phyloP scores from a whole-genome alignment of 1,284 basidiomycete species.

The Flammula alnicola region DNA sequence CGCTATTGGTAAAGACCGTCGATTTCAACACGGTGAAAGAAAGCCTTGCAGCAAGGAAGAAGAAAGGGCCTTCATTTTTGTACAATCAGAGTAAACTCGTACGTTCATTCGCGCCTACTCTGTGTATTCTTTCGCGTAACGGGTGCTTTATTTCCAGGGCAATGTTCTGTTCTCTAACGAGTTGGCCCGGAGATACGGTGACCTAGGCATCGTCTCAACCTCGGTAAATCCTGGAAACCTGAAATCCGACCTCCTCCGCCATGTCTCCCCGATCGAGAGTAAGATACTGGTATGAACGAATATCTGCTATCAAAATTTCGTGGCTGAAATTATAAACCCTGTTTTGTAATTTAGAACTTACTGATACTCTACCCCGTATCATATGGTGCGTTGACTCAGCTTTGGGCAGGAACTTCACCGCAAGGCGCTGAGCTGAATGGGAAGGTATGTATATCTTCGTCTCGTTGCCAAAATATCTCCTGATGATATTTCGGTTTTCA shows the following conservation, averaged over 20 bases:
- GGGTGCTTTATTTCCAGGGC: slow-evolving; percentile 35
- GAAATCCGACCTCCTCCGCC: slow-evolving; percentile 43
- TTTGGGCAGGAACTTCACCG: slow-evolving; percentile 53
- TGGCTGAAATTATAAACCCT: not conserved
- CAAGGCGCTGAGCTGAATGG: slow-evolving; percentile 43
- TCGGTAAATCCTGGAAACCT: slow-evolving; percentile 54
- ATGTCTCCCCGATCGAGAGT: slow-evolving; percentile 26
- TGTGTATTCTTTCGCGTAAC: not conserved
- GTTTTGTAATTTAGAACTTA: slow-evolving; percentile 26
- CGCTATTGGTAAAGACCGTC: slow-evolving; percentile 31
- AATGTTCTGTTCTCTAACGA: slow-evolving; percentile 53
- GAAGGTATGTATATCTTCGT: slow-evolving; percentile 30
- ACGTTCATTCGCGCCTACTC: slow-evolving; percentile 19
- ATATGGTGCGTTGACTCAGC: slow-evolving; percentile 44
- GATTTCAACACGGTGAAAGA: slow-evolving; percentile 39
- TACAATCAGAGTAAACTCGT: slow-evolving; percentile 60
- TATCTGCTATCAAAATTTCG: not conserved
- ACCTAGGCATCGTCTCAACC: slow-evolving; percentile 53
- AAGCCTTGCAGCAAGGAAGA: slow-evolving; percentile 32
- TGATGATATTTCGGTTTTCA: slow-evolving; percentile 5
- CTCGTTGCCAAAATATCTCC: not conserved
- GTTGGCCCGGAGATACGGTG: slow-evolving; percentile 50
- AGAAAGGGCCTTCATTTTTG: slow-evolving; percentile 31
- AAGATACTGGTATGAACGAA: slow-evolving; percentile 15
- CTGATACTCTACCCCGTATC: slow-evolving; percentile 30